Conservation (phyloP, 306 rosid species). For the Luffa acutangula region DNA sequence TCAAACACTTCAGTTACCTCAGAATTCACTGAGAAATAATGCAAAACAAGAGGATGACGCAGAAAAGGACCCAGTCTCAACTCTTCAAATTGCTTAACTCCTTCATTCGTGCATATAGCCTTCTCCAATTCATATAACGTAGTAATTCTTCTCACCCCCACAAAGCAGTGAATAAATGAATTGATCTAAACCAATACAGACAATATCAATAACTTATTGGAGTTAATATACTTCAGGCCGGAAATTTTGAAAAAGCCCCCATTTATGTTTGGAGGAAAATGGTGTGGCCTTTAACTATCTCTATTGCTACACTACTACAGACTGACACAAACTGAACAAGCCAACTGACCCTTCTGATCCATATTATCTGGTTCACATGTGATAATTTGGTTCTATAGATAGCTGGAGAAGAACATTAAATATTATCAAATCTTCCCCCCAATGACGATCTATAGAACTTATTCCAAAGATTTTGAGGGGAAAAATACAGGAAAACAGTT, state of each 20-base stretch:
- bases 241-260: not conserved
- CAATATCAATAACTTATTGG: conserved; percentile 4
- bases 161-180: conserved; percentile 86
- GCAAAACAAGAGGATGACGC: conserved; percentile 61
- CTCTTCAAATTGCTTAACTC: conserved; percentile 52
- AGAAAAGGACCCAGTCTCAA: conserved; percentile 77
- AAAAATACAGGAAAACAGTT: not conserved
- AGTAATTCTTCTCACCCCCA: conserved; percentile 59
- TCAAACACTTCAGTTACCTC: conserved; percentile 42
- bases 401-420: not conserved
- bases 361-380: not conserved
- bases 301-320: not conserved
- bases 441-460: conserved; percentile 8
- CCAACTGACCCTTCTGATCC: not conserved
- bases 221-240: not conserved
- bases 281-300: not conserved
- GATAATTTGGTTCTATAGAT: conserved; percentile 12
- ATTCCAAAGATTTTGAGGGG: not conserved
- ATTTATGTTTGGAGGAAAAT: not conserved
- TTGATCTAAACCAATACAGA: conserved; percentile 47
- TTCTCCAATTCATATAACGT: conserved; percentile 70
- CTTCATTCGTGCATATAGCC: conserved; percentile 65
- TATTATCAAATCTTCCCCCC: not conserved
- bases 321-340: not conserved
- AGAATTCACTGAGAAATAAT: conserved; percentile 49